phyloP scores from a whole-genome alignment of 768 basidiomycete genomes.

The Lactarius deliciosus region DNA sequence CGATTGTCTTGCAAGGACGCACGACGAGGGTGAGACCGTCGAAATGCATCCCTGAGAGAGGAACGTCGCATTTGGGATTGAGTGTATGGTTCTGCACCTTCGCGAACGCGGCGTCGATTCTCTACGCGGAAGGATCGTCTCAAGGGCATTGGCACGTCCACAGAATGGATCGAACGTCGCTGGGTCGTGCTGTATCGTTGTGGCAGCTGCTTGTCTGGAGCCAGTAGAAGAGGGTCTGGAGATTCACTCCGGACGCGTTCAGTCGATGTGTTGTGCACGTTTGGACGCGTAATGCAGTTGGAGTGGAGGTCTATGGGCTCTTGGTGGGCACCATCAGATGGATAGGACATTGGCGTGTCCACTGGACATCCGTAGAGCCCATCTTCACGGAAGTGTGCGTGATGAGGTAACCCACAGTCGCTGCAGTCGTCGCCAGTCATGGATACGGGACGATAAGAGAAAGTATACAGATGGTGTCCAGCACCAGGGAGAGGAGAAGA shows the following conservation, averaged over 20 bases:
- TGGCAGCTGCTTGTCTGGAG: slow-evolving; percentile 3
- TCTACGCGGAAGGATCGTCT: slow-evolving; percentile 12
- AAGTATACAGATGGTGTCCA: slow-evolving; percentile 7
- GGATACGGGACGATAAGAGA: neutral
- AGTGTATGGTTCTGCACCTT: neutral
- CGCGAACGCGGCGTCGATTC: slow-evolving; percentile 4
- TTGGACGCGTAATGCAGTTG: neutral
- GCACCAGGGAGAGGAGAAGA: slow-evolving; percentile 4
- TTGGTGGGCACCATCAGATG: neutral
- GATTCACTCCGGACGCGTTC: slow-evolving; percentile 14
- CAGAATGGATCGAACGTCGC: slow-evolving; percentile 10
- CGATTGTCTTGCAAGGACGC: slow-evolving; percentile 2
- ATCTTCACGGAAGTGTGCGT: slow-evolving; percentile 18
- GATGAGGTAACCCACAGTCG: slow-evolving; percentile 14
- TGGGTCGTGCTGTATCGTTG: slow-evolving; percentile 2
- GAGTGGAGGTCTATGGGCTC: neutral
- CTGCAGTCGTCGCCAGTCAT: slow-evolving; percentile 20
- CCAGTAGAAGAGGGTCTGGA: slow-evolving; percentile 17
- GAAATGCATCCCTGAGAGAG: neutral
- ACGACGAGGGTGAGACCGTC: slow-evolving; percentile 8
- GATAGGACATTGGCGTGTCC: neutral
- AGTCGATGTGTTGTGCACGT: neutral
- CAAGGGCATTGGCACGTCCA: slow-evolving; percentile 3
- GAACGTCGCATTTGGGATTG: slow-evolving; percentile 6
- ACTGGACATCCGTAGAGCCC: slow-evolving; percentile 19